Conservation (phyloP, 441 rosid genomes). For the California macrophylla region DNA sequence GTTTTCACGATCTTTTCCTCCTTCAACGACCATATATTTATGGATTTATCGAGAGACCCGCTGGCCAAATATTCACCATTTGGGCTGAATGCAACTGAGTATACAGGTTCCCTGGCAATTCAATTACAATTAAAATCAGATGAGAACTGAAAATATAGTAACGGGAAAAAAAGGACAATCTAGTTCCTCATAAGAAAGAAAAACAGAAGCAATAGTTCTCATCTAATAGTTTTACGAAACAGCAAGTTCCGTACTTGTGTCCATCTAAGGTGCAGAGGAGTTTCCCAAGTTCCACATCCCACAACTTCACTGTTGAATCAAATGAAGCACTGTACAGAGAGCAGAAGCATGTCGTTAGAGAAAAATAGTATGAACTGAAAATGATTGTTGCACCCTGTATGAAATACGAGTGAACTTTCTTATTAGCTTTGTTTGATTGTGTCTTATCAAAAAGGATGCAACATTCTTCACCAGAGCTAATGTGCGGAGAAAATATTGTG, state of each 20-base stretch:
- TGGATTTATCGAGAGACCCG: slow-evolving; percentile 81
- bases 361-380: background rate
- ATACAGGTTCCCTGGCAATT: slow-evolving; percentile 76
- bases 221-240: too few species aligned
- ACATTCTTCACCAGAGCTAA: background rate
- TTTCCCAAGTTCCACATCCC: slow-evolving; percentile 90
- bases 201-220: background rate
- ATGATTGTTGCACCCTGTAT: background rate
- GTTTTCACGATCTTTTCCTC: slow-evolving; percentile 82
- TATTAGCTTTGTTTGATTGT: background rate
- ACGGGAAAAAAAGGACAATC: background rate
- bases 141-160: background rate
- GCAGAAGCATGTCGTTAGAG: slow-evolving; percentile 1
- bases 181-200: background rate
- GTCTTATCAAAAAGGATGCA: background rate
- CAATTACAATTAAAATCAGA: slow-evolving; percentile 10
- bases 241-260: slow-evolving; percentile 54
- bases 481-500: background rate
- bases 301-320: slow-evolving; percentile 89
- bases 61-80: slow-evolving; percentile 90
- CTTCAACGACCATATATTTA: slow-evolving; percentile 87
- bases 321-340: slow-evolving; percentile 69
- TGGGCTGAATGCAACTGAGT: slow-evolving; percentile 93
- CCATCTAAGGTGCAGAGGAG: slow-evolving; percentile 79
- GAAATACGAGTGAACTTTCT: background rate